These are phyloP conservation scores for Lentinus brumalis DNA, from an alignment of 768 basidiomycete species.

Conservation along the genomic window DNA sequence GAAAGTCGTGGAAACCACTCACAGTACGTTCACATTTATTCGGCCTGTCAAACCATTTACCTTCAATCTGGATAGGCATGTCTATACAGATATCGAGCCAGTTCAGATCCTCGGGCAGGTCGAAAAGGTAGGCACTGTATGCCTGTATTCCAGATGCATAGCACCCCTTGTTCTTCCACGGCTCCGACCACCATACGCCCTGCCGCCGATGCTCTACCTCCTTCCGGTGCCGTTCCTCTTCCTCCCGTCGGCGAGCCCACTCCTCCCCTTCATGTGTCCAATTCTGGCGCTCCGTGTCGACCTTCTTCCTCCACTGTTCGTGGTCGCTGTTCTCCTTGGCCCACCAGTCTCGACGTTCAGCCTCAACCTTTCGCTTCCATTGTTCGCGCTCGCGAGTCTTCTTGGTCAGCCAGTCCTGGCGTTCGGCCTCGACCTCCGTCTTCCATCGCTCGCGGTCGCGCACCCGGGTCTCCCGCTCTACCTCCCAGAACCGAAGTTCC, in stretches of 20 bases:
- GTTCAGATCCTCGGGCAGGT: constrained; percentile 12
- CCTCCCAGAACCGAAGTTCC: not conserved
- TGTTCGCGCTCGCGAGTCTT: not conserved
- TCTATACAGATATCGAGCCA: constrained; percentile 19
- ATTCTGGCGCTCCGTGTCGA: not conserved
- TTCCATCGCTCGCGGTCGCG: constrained; percentile 7
- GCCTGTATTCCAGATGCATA: constrained; percentile 19
- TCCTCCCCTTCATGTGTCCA: constrained; percentile 1
- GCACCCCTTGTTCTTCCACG: constrained; percentile 12
- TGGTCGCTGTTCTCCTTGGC: not conserved
- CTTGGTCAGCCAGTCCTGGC: too few relatives aligned
- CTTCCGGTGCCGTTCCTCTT: constrained; percentile 7
- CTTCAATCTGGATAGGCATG: constrained; percentile 19
- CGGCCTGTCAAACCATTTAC: constrained; percentile 7
- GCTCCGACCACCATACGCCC: constrained; percentile 20
- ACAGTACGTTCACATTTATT: constrained; percentile 14
- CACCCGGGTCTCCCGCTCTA: constrained; percentile 9
- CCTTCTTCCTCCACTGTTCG: not conserved
- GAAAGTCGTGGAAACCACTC: not conserved
- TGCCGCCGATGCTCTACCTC: constrained; percentile 11
- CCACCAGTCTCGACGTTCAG: not conserved
- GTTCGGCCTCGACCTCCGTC: not conserved
- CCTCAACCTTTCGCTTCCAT: not conserved
- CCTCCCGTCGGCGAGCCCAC: not conserved
- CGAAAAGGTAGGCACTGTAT: constrained; percentile 19